A percentile compares a stretch with the other conserved stretches of the same genome.
These are phyloP conservation scores for Colletotrichum cereale DNA, from an alignment of 2,329 filamentous ascomycete species.

Conservation along the genomic window DNA sequence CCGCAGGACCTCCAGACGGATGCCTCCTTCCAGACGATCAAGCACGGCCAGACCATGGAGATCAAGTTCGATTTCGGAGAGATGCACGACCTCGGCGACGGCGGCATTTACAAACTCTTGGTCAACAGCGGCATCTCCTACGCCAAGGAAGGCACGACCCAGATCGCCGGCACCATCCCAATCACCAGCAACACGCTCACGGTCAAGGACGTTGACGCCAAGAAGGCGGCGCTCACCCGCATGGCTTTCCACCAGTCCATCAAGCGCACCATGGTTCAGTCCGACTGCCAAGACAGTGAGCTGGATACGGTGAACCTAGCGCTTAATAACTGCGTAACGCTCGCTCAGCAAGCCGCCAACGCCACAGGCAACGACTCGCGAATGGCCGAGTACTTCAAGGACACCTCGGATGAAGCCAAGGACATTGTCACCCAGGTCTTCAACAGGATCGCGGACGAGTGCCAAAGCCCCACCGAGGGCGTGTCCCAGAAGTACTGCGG, in stretches of 20 bases:
- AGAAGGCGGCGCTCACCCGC: conserved; percentile 61
- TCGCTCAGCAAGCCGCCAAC: conserved; percentile 61
- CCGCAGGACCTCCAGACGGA: conserved; percentile 53
- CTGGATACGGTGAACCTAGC: conserved; percentile 57
- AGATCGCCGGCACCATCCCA: conserved; percentile 62
- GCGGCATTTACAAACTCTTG: conserved; percentile 65
- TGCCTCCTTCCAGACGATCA: conserved; percentile 60
- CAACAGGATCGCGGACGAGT: conserved; percentile 65
- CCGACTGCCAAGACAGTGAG: conserved; percentile 63
- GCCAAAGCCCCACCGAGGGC: conserved; percentile 61
- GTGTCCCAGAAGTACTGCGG: conserved; percentile 69
- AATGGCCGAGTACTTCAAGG: conserved; percentile 74
- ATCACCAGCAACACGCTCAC: conserved; percentile 69
- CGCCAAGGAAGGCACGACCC: conserved; percentile 60
- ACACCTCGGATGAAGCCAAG: conserved; percentile 53
- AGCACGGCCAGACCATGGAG: conserved; percentile 59
- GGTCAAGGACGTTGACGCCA: conserved; percentile 66
- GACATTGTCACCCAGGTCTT: conserved; percentile 64
- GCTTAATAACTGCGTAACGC: conserved; percentile 62
- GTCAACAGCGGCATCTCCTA: conserved; percentile 66
- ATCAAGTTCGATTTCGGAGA: conserved; percentile 64
- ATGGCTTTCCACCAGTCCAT: conserved; percentile 54
- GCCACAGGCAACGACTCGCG: conserved; percentile 49
- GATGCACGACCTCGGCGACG: conserved; percentile 60
- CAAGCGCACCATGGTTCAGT: conserved; percentile 62